Conservation (phyloP, 106 monocot species). For the Dendrobium catenatum region DNA sequence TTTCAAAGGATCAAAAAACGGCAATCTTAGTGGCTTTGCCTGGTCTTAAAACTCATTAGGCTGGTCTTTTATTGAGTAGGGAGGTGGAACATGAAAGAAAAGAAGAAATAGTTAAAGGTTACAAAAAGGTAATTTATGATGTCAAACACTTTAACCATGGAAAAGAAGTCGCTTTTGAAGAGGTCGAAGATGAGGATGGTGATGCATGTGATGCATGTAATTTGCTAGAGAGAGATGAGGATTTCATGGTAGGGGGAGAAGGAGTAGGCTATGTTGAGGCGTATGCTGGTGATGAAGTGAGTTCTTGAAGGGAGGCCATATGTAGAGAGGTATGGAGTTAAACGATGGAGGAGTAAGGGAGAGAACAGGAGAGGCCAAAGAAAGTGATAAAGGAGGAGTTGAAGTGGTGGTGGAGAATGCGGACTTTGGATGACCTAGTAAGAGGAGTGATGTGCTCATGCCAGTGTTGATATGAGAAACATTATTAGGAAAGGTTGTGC, state of each 20-base stretch:
- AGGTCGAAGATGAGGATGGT: not conserved
- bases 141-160: not conserved
- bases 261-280: not conserved
- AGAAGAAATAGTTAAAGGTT: not conserved
- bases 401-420: too few species aligned
- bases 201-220: not conserved
- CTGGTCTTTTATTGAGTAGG: not conserved
- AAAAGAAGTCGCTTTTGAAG: not conserved
- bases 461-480: too few species aligned
- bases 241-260: not conserved
- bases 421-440: too few species aligned
- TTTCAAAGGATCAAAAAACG: not conserved
- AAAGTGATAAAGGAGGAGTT: too few species aligned
- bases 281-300: not conserved
- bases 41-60: not conserved
- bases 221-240: not conserved
- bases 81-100: not conserved
- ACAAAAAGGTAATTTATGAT: not conserved
- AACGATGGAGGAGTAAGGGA: too few species aligned
- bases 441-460: too few species aligned
- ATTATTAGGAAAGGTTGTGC: too few species aligned
- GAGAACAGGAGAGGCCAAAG: too few species aligned
- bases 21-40: not conserved
- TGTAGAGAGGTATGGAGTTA: too few species aligned
- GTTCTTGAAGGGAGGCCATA: not conserved